A percentile compares a stretch with the other conserved stretches of the same genome.
Conservation (phyloP, 2,329 filamentous ascomycete species). For the Ilyonectria robusta region DNA sequence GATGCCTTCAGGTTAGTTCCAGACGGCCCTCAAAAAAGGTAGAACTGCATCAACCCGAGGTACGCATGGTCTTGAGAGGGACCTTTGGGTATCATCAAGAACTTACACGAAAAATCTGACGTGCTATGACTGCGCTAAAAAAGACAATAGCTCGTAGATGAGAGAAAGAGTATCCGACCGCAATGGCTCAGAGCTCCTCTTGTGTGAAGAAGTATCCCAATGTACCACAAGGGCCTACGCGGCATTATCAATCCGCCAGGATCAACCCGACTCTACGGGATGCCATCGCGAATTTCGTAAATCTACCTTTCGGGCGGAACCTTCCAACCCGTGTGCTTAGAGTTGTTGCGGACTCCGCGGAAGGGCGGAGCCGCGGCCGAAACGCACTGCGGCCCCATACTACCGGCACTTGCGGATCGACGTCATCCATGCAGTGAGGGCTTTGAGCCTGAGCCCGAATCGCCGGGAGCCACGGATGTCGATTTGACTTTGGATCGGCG, state of each 20-base stretch:
- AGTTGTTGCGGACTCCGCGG: background rate
- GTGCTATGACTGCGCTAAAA: background rate
- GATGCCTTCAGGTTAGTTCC: background rate
- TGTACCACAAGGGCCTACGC: background rate
- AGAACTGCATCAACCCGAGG: background rate
- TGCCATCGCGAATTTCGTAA: background rate
- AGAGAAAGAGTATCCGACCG: background rate
- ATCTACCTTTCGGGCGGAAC: background rate
- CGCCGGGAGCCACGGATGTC: background rate
- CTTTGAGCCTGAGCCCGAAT: background rate
- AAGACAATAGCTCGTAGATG: background rate
- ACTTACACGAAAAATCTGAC: background rate
- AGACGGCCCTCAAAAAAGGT: background rate
- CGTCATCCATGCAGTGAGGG: conserved; percentile 17
- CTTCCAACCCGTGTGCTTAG: background rate
- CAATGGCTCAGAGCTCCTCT: background rate
- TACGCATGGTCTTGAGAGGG: background rate
- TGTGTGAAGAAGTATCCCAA: background rate
- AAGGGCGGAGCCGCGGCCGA: background rate
- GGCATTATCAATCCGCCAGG: background rate
- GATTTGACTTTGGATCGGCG: background rate
- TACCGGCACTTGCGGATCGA: conserved; percentile 13
- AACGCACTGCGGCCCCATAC: background rate
- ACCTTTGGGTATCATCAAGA: background rate
- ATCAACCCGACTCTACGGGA: background rate